Evolutionary conservation across 2,329 filamentous ascomycete species (phyloP).

Genomic region (Coniochaeta pulveracea): DNA sequence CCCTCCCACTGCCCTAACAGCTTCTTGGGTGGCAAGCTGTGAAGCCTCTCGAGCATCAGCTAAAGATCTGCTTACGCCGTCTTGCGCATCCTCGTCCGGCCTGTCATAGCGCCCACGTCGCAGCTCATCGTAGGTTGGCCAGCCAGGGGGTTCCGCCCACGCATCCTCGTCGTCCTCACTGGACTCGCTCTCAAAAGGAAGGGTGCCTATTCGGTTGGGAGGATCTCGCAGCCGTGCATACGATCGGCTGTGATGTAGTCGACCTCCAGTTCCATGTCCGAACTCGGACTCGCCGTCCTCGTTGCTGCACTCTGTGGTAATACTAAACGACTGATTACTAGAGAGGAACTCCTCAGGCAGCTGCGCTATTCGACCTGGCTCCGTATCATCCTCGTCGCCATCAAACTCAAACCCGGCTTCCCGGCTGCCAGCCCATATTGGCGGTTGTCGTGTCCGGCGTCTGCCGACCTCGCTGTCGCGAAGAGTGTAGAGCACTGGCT

Average conservation of each 20-base stretch:
- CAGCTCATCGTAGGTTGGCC: conserved; percentile 9
- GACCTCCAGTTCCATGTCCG: conserved; percentile 5
- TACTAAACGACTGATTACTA: conserved; percentile 35
- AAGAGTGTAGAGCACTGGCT: conserved; percentile 33
- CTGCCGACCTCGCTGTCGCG: conserved; percentile 40
- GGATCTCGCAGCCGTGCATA: conserved; percentile 20
- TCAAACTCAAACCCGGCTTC: conserved; percentile 32
- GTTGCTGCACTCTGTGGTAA: conserved; percentile 50
- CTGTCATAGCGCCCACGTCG: conserved; percentile 1
- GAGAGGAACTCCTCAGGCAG: conserved; percentile 44
- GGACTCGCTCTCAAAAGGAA: conserved; percentile 41
- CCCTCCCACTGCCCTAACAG: conserved; percentile 42
- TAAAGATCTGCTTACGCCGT: conserved; percentile 17
- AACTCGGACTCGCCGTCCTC: conserved; percentile 36
- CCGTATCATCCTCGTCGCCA: conserved; percentile 27
- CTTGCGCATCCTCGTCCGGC: conserved; percentile 6
- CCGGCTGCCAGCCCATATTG: conserved; percentile 20
- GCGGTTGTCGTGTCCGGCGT: conserved; percentile 30
- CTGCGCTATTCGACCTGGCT: conserved; percentile 29
- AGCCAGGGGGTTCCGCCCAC: conserved; percentile 7
- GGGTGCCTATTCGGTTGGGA: conserved; percentile 40
- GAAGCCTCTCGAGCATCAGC: conserved; percentile 33
- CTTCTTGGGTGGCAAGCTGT: conserved; percentile 43
- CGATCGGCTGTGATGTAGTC: neutral
- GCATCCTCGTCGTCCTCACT: conserved; percentile 22